Conservation (phyloP, 2,329 filamentous ascomycete species). For the Aspergillus vadensis region DNA sequence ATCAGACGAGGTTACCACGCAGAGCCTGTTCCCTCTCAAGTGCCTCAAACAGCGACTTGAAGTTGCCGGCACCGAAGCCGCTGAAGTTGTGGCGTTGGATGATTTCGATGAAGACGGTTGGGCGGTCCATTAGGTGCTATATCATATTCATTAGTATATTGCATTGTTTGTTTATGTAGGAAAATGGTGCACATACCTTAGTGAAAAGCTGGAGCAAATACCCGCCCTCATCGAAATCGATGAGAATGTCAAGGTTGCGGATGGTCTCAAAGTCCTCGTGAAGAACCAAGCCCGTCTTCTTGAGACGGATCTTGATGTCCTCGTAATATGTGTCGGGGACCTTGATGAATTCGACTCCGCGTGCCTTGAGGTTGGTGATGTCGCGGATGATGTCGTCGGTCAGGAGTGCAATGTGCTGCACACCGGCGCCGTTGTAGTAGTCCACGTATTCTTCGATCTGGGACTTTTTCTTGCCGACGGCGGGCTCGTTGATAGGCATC, state of each 20-base stretch:
- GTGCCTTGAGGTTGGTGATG: constrained; percentile 76
- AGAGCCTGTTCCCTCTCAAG: constrained; percentile 90
- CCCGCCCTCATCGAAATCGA: constrained; percentile 91
- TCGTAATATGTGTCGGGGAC: constrained; percentile 87
- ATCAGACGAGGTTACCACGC: constrained; percentile 70
- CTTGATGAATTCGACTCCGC: constrained; percentile 89
- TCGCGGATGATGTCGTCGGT: constrained; percentile 77
- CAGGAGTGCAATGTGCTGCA: constrained; percentile 89
- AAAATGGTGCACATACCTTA: constrained; percentile 49
- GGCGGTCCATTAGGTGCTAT: constrained; percentile 83
- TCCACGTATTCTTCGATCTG: constrained; percentile 94
- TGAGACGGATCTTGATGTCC: constrained; percentile 71
- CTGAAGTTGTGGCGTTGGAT: constrained; percentile 90
- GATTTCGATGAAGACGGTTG: constrained; percentile 94
- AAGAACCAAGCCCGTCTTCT: constrained; percentile 61
- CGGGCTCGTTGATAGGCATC: constrained; percentile 98
- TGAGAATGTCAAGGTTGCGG: constrained; percentile 78
- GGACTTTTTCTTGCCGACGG: constrained; percentile 81
- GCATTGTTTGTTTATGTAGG: neutral
- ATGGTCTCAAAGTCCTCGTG: constrained; percentile 80
- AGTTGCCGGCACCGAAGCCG: constrained; percentile 93
- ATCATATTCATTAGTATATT: neutral
- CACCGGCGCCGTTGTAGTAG: constrained; percentile 86
- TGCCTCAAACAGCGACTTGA: constrained; percentile 92
- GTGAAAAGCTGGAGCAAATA: constrained; percentile 78